Evolutionary conservation across 805 yeast genomes (phyloP).

Genomic region (Saccharomycopsis fermentans): DNA sequence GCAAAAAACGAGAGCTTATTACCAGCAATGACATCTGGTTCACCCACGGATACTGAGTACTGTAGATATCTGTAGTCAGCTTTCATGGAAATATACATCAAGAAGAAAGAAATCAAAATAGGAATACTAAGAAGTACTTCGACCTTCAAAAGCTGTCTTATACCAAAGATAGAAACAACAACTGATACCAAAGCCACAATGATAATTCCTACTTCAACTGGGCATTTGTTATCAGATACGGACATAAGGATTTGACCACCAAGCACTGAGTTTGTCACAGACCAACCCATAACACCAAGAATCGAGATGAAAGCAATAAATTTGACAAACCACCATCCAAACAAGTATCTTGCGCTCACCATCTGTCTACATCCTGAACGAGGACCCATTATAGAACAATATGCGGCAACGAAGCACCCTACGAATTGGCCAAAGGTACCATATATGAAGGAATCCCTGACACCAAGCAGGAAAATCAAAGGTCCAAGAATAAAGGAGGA

Average conservation of each 20-base stretch:
- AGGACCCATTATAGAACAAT: constrained; percentile 83
- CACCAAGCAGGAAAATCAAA: constrained; percentile 55
- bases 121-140: constrained; percentile 64
- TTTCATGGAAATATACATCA: constrained; percentile 55
- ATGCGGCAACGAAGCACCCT: constrained; percentile 73
- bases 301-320: constrained; percentile 62
- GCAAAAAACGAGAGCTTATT: constrained; percentile 64
- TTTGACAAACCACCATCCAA: constrained; percentile 82
- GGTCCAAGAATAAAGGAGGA: constrained; percentile 75
- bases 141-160: constrained; percentile 54
- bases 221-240: constrained; percentile 54
- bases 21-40: constrained; percentile 42
- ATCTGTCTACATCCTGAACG: constrained; percentile 83
- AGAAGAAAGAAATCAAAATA: constrained; percentile 52
- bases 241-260: constrained; percentile 77
- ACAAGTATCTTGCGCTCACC: constrained; percentile 70
- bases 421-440: constrained; percentile 55
- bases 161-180: constrained; percentile 67
- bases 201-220: constrained; percentile 64
- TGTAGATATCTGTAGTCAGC: constrained; percentile 31
- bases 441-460: constrained; percentile 48
- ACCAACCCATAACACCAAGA: constrained; percentile 83
- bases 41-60: constrained; percentile 26
- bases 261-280: constrained; percentile 80
- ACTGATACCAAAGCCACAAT: constrained; percentile 58